Evolutionary conservation across 768 basidiomycete species (phyloP).

Genomic region (Suillus subaureus): DNA sequence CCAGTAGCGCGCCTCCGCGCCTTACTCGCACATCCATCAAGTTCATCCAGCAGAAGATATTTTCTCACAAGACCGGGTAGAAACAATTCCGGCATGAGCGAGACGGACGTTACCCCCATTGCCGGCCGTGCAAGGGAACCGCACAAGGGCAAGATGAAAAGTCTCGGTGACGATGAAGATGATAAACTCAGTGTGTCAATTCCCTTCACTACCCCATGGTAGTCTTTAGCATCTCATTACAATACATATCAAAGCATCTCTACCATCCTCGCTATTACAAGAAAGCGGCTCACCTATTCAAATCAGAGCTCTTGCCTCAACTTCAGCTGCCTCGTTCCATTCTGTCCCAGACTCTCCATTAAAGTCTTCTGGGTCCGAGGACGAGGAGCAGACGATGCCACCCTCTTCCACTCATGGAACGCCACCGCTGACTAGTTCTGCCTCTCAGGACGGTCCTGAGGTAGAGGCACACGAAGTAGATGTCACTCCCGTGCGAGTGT

Average conservation of each 20-base stretch:
- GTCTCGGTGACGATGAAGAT: constrained; percentile 68
- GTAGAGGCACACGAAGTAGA: constrained; percentile 34
- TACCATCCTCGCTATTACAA: constrained; percentile 15
- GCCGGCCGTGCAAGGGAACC: constrained; percentile 42
- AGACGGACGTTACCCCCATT: constrained; percentile 55
- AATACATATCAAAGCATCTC: constrained; percentile 21
- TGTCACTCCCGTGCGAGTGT: constrained; percentile 23
- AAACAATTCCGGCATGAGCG: constrained; percentile 62
- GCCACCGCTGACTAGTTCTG: constrained; percentile 16
- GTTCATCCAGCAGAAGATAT: constrained; percentile 33
- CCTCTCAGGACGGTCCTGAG: constrained; percentile 27
- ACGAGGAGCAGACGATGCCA: neutral
- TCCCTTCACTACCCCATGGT: constrained; percentile 11
- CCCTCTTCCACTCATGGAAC: constrained; percentile 20
- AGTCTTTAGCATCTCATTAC: constrained; percentile 6
- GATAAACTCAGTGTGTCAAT: constrained; percentile 53
- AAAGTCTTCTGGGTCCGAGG: neutral
- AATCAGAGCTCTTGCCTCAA: constrained; percentile 20
- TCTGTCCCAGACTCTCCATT: constrained; percentile 4
- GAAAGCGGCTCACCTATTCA: constrained; percentile 17
- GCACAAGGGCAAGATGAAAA: constrained; percentile 54
- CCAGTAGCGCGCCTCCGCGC: constrained; percentile 67
- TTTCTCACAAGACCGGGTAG: constrained; percentile 37
- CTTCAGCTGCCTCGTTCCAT: constrained; percentile 15
- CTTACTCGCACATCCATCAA: constrained; percentile 53